Conservation (phyloP, 2,329 filamentous ascomycete species). For the Penicillium sp. region DNA sequence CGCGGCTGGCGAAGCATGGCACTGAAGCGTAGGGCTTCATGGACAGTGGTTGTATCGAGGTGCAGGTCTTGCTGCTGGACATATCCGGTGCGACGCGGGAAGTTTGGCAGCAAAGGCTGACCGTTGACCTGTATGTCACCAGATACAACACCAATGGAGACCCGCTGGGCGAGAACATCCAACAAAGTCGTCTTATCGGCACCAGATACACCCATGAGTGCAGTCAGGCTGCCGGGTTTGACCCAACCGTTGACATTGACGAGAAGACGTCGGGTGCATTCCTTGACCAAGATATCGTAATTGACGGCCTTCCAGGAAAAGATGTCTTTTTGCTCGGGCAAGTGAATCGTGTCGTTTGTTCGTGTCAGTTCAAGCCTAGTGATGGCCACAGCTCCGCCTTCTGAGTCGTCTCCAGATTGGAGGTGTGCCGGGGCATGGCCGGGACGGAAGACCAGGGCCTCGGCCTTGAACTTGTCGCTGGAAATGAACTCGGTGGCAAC, state of each 20-base stretch:
- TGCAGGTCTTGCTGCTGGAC: conserved; percentile 77
- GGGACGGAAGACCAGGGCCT: conserved; percentile 74
- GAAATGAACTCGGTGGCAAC: conserved; percentile 47
- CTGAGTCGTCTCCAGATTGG: conserved; percentile 17
- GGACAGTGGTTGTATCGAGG: conserved; percentile 78
- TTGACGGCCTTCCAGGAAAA: conserved; percentile 60
- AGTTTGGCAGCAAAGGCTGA: conserved; percentile 59
- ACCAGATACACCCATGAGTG: conserved; percentile 66
- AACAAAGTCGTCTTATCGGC: conserved; percentile 67
- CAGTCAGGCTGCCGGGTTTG: conserved; percentile 60
- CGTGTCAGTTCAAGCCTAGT: conserved; percentile 22
- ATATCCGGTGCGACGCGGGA: conserved; percentile 69
- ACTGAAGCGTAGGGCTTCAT: conserved; percentile 83
- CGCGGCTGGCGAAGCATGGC: conserved; percentile 83
- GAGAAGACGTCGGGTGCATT: conserved; percentile 30
- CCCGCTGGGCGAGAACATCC: conserved; percentile 63
- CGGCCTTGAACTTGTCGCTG: conserved; percentile 74
- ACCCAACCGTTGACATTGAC: conserved; percentile 60
- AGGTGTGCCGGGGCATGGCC: conserved; percentile 46
- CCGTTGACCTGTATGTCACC: conserved; percentile 71
- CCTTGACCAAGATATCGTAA: conserved; percentile 69
- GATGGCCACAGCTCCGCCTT: conserved; percentile 12
- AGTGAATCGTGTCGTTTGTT: conserved; percentile 23
- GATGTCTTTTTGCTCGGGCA: conserved; percentile 26
- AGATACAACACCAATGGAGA: conserved; percentile 65